A percentile compares a stretch with the other conserved stretches of the same genome.
These are phyloP conservation scores for Harrya chromipes DNA, from an alignment of 768 basidiomycete species.

Conservation along the genomic window DNA sequence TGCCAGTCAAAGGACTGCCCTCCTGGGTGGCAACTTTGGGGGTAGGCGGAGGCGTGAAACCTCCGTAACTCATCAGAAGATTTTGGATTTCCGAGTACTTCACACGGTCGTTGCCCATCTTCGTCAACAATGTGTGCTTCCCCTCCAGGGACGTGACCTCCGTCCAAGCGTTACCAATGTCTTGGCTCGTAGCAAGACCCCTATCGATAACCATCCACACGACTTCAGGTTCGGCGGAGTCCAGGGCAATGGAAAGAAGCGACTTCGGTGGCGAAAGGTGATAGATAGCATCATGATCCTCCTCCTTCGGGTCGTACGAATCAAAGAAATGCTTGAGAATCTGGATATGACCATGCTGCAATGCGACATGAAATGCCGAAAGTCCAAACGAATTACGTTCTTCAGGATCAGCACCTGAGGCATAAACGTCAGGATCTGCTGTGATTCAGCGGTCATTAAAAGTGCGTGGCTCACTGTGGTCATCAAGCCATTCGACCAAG, in stretches of 20 bases:
- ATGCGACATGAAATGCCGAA: constrained; percentile 66
- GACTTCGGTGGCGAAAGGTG: constrained; percentile 36
- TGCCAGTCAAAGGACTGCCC: constrained; percentile 11
- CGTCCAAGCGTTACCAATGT: constrained; percentile 51
- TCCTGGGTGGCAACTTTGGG: constrained; percentile 16
- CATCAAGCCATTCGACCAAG: constrained; percentile 66
- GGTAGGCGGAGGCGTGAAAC: constrained; percentile 46
- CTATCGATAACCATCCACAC: constrained; percentile 64
- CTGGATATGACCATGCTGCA: constrained; percentile 48
- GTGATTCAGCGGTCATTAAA: constrained; percentile 23
- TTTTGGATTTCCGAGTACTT: constrained; percentile 50
- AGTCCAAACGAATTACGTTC: constrained; percentile 57
- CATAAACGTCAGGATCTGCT: constrained; percentile 16
- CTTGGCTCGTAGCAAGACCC: constrained; percentile 45
- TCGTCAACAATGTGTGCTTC: constrained; percentile 24
- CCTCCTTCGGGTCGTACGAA: constrained; percentile 50
- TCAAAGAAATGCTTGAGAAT: constrained; percentile 63
- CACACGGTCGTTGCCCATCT: constrained; percentile 25
- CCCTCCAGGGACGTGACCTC: constrained; percentile 40
- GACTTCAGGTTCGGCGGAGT: constrained; percentile 59
- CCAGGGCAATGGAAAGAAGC: constrained; percentile 54
- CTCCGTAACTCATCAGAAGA: constrained; percentile 50
- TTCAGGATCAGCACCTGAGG: constrained; percentile 66
- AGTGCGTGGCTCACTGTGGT: constrained; percentile 53
- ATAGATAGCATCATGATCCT: constrained; percentile 52